Base-by-base conservation (phyloP, 306 rosid species). In the Dalbergia oliveri region DNA sequence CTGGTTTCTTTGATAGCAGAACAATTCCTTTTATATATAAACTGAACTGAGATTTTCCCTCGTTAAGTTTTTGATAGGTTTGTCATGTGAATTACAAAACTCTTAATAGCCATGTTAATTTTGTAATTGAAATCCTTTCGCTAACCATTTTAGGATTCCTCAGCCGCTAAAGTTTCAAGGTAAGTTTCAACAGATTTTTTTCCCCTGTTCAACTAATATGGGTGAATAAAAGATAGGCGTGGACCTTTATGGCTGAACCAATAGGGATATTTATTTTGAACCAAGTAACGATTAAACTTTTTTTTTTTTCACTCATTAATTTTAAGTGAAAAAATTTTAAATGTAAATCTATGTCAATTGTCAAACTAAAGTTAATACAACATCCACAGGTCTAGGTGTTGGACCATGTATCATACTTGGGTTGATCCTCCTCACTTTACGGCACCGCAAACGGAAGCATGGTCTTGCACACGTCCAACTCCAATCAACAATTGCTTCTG, bases 361-460 rank as follows among this genome's bases (percentile, higher is more conserved):
- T 18, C 5, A 73, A 16, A 75, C 71, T 51, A 65, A 47, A 62
- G 12, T 75, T 33, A 43, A 14, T n/a, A 49, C 16, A 63, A 11
- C 45, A 11, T 21, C 37, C 44, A 5, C 53, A 79, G 84, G 81
- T 11, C 12, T 44, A 9, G 81, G 84, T 11, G 21, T 74, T 21
- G 87, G 82, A 79, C 67, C 72, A 44, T 76, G 58, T 57, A 45
- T 64, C 51, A 16, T 64, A 11, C 5, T 80, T 57, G 75, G 50
- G 12, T 33, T 75, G 54, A 11, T 26, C 31, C 31, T 62, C 59
- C 66, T 84, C 70, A 3, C 9, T 18, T 54, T 81, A 21, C 4
- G 77, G 77, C 4, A 56, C 62, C 76, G 5, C 75, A 69, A 69
- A 68, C 78, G 73, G 11, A 79, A 61, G 35, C 1, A 33, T 19